phyloP scores from a whole-genome alignment of 23 red algal species.

The Gracilaria gracilis region DNA sequence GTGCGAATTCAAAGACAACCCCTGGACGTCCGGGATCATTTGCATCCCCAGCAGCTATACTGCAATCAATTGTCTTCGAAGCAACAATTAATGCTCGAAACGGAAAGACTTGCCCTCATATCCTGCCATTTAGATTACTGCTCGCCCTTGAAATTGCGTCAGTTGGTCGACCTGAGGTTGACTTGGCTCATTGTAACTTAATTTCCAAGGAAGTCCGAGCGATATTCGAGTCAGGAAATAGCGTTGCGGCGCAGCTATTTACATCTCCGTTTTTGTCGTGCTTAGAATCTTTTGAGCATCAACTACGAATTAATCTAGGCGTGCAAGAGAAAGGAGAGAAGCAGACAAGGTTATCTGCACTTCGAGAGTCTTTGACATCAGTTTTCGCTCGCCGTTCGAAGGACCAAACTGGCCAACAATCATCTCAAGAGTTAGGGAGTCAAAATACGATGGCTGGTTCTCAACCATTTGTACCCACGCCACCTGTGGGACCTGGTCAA shows the following conservation, averaged over 20 bases:
- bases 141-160: constrained; percentile 42
- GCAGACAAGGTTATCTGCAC: constrained; percentile 18
- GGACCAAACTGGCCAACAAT: neutral
- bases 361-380: constrained; percentile 34
- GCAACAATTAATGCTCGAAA: constrained; percentile 35
- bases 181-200: constrained; percentile 50
- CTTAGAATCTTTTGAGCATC: constrained; percentile 60
- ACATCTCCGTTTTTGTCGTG: constrained; percentile 54
- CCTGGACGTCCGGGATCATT: constrained; percentile 48
- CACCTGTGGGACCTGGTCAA: neutral
- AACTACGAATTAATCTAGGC: constrained; percentile 33
- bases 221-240: constrained; percentile 52
- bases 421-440: neutral
- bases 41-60: constrained; percentile 43
- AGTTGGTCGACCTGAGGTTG: constrained; percentile 54
- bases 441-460: neutral
- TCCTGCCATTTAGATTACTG: constrained; percentile 58
- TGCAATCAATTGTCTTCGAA: constrained; percentile 64
- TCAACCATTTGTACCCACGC: neutral
- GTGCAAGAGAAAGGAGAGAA: constrained; percentile 16
- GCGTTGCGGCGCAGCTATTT: constrained; percentile 23
- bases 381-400: constrained; percentile 19
- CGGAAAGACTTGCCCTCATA: constrained; percentile 43
- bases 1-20: constrained; percentile 20
- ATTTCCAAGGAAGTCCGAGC: constrained; percentile 29